A percentile compares a stretch with the other conserved stretches of the same genome.
Conservation (phyloP, 2,329 filamentous ascomycete genomes). For the Sclerotinia spermophila region DNA sequence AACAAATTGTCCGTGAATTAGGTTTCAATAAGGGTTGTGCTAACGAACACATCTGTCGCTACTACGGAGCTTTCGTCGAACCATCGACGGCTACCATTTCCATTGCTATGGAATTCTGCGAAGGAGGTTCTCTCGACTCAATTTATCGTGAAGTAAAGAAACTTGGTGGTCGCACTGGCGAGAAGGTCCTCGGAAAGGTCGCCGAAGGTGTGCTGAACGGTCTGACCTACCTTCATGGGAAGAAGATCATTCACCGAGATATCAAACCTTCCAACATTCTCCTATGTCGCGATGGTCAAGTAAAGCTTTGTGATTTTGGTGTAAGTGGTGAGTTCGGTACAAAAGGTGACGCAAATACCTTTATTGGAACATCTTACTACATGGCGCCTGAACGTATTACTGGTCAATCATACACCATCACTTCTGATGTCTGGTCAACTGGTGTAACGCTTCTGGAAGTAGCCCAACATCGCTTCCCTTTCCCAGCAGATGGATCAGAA, state of each 20-base stretch:
- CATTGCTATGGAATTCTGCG: constrained; percentile 99
- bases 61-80: constrained; percentile 96
- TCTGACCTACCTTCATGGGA: constrained; percentile 88
- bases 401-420: constrained; percentile 96
- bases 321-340: constrained; percentile 97
- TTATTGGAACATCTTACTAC: constrained; percentile 98
- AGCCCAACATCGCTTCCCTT: constrained; percentile 97
- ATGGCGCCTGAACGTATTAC: constrained; percentile 99
- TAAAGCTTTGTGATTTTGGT: constrained; percentile 98
- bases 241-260: constrained; percentile 97
- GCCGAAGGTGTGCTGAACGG: constrained; percentile 92
- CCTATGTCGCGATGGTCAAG: constrained; percentile 84
- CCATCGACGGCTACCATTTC: constrained; percentile 95
- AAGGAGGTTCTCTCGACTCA: constrained; percentile 91
- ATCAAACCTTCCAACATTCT: constrained; percentile 99
- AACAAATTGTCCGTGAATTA: constrained; percentile 93
- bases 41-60: constrained; percentile 92
- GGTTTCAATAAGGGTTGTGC: constrained; percentile 98
- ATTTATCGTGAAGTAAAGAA: constrained; percentile 98
- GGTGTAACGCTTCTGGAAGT: constrained; percentile 97
- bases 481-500: constrained; percentile 93
- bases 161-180: constrained; percentile 87
- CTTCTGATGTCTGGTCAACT: constrained; percentile 96
- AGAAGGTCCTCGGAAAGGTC: constrained; percentile 96
- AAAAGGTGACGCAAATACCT: constrained; percentile 97